Evolutionary conservation across 1,284 basidiomycete species (phyloP).

Genomic region (Trametes sp.): DNA sequence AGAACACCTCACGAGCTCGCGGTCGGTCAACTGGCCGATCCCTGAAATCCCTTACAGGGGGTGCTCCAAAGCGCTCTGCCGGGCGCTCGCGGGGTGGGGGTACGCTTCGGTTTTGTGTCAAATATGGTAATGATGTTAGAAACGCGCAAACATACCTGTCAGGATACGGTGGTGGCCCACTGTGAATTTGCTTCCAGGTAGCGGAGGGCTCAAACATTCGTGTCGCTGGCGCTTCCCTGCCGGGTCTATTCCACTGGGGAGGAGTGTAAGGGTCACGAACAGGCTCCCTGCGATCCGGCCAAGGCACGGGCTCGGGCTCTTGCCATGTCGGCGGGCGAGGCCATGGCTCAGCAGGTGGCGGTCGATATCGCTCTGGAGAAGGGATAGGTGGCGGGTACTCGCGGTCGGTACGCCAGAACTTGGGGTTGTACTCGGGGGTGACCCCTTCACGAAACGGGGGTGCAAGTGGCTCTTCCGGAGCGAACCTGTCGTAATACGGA

Average conservation of each 20-base stretch:
- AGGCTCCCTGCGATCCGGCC: conserved; percentile 42
- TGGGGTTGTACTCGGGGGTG: conserved; percentile 53
- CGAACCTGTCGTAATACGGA: conserved; percentile 58
- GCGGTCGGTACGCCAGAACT: conserved; percentile 45
- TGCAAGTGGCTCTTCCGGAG: conserved; percentile 45
- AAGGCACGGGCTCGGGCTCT: conserved; percentile 32
- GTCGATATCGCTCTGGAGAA: conserved; percentile 58
- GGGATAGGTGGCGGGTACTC: conserved; percentile 55
- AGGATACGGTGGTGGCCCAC: conserved; percentile 34
- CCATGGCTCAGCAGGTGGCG: conserved; percentile 44
- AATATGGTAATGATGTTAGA: background rate
- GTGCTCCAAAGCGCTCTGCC: conserved; percentile 25
- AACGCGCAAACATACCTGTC: conserved; percentile 29
- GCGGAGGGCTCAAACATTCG: conserved; percentile 77
- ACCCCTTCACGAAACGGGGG: conserved; percentile 50
- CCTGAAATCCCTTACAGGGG: conserved; percentile 14
- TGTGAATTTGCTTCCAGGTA: conserved; percentile 69
- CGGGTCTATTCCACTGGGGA: conserved; percentile 37
- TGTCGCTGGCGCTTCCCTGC: conserved; percentile 54
- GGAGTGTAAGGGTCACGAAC: conserved; percentile 37
- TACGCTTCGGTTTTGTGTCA: background rate
- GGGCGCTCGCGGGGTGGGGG: conserved; percentile 19
- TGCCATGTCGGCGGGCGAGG: conserved; percentile 36
- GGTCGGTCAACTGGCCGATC: conserved; percentile 27
- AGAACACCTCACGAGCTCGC: conserved; percentile 26